Base-by-base conservation (phyloP, 805 yeast genomes). In the Kodamaea hsintzibuensis region DNA sequence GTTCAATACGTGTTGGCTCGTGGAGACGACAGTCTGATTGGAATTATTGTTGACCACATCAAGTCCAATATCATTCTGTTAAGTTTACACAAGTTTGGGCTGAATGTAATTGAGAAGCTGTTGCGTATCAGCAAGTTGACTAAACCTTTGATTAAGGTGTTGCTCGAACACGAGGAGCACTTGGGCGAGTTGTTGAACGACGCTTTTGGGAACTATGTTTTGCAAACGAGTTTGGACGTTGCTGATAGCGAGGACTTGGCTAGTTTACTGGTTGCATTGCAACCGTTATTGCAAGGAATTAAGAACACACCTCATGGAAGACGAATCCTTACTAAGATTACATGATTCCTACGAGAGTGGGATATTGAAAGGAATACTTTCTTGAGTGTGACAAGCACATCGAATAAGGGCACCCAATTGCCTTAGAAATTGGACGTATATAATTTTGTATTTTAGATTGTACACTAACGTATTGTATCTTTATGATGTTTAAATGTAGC, bases 221-320 rank as follows among this genome's bases (percentile, higher is more conserved):
- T 82, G 52, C 86, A 82, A 64, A 82, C 86, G 4, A 76, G 82
- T 54, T 72, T 82, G 62, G 86, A 82, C 60, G 85, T 81, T 45
- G 84, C 85, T 9, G 74, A 70, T 53, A 73, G 70, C 39, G 67
- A 66, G 4, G 81, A 86, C 52, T 84, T 86, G 64, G 75, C 74
- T 43, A 77, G 76, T 54, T 72, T 88, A 52, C 81, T 88, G 17
- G 78, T 72, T 39, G 71, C 82, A 19, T 79, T 91, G 60, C 83
- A 82, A 58, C 96, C 97, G 10, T 81, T 88, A 54, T 77, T 93
- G 62, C 84, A 88, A 18, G 86, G 86, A 47, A 88, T 93, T 55
- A 82, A 88, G 67, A 88, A 87, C 62, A 92, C 98, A 14, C 98
- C 98, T 2, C 97, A 93, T 69, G 98, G 98, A n/a, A 82, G 97